Percentiles rank a stretch among this genome's conserved stretches.
phyloP scores from a whole-genome alignment of 2,329 filamentous ascomycete genomes.

The Talaromyces sp. region DNA sequence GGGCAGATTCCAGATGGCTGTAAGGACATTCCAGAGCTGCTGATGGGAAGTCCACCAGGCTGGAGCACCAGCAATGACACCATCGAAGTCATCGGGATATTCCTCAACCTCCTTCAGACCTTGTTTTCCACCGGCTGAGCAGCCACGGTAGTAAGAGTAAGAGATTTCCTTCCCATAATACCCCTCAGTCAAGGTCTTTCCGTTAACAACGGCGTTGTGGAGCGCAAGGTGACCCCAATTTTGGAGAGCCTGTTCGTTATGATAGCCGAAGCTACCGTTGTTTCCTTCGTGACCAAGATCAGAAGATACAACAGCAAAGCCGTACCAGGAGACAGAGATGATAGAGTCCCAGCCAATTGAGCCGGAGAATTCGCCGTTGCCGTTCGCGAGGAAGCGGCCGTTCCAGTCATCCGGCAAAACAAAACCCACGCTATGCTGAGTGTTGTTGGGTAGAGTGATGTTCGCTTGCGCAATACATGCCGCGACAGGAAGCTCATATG shows the following conservation, averaged over 20 bases:
- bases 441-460: background rate
- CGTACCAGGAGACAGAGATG: background rate
- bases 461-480: background rate
- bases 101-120: conserved; percentile 45
- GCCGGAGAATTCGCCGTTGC: background rate
- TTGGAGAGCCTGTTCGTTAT: background rate
- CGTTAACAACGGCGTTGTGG: background rate
- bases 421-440: background rate
- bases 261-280: background rate
- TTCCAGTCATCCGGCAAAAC: background rate
- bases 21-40: background rate
- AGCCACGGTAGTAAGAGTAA: conserved; percentile 14
- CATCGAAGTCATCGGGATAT: conserved; percentile 61
- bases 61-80: conserved; percentile 49
- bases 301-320: background rate
- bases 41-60: background rate
- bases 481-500: background rate
- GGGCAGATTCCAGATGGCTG: background rate
- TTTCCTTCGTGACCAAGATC: background rate
- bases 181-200: background rate
- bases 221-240: background rate
- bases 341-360: background rate
- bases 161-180: background rate
- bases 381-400: background rate
- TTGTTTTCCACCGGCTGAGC: conserved; percentile 19